Conservation (phyloP, 768 basidiomycete genomes). For the Botryobasidium botryosum region DNA sequence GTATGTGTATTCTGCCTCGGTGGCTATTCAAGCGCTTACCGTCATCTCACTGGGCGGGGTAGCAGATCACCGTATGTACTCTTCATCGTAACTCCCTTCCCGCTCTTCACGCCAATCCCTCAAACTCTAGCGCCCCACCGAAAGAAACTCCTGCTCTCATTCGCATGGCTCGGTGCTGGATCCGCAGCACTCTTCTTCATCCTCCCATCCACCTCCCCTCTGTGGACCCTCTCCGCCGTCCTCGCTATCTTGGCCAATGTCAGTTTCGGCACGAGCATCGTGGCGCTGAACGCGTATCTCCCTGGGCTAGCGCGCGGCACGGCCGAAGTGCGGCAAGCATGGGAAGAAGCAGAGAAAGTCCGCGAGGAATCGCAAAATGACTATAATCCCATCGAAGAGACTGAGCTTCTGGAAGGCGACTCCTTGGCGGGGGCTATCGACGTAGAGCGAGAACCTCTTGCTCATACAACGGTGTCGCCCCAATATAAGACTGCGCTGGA, state of each 20-base stretch:
- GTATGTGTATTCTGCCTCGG: slow-evolving; percentile 75
- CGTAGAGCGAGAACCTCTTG: not conserved
- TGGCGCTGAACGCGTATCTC: slow-evolving; percentile 84
- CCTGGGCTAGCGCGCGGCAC: slow-evolving; percentile 46
- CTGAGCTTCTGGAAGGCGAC: not conserved
- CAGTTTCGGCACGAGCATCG: slow-evolving; percentile 69
- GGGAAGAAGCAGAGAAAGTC: not conserved
- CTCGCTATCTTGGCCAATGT: slow-evolving; percentile 69
- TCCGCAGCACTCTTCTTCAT: slow-evolving; percentile 55
- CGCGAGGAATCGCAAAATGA: not conserved
- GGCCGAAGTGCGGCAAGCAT: slow-evolving; percentile 4
- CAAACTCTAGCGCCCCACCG: slow-evolving; percentile 38
- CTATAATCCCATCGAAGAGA: not conserved
- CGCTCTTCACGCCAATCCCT: not conserved
- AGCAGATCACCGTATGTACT: slow-evolving; percentile 66
- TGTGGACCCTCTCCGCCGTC: slow-evolving; percentile 53
- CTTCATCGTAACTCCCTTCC: not conserved
- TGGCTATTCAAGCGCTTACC: slow-evolving; percentile 78
- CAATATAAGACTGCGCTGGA: slow-evolving; percentile 16
- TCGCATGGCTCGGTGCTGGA: slow-evolving; percentile 54
- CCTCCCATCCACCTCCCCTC: slow-evolving; percentile 47
- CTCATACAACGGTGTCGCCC: not conserved
- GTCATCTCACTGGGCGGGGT: slow-evolving; percentile 90
- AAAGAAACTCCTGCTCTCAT: slow-evolving; percentile 57
- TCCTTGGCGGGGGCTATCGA: not conserved